A percentile compares a stretch with the other conserved stretches of the same genome.
These are phyloP conservation scores for Globisporangium camurandrum DNA, from an alignment of 352 stramenopile species.

Conservation along the genomic window DNA sequence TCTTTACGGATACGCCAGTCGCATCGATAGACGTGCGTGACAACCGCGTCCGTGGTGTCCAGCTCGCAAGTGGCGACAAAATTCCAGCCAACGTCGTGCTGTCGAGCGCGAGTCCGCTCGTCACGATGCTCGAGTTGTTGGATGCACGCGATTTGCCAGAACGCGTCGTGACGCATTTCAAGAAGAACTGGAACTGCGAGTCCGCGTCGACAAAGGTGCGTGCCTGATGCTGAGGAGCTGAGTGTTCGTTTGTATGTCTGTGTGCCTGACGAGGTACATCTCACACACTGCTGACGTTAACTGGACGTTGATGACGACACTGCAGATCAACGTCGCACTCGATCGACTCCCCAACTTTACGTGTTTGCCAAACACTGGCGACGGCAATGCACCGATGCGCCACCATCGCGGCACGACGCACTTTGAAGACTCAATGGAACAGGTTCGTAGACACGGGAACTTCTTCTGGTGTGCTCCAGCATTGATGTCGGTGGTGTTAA, in stretches of 20 bases:
- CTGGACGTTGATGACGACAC: no score
- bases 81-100: slow-evolving; percentile 58
- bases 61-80: slow-evolving; percentile 38
- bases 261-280: no score
- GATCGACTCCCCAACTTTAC: slow-evolving; percentile 78
- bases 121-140: slow-evolving; percentile 83
- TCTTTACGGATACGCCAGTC: slow-evolving; percentile 63
- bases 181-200: slow-evolving; percentile 74
- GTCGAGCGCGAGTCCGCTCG: slow-evolving; percentile 73
- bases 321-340: slow-evolving; percentile 87
- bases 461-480: no score
- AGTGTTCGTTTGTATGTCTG: not conserved
- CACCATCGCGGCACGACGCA: slow-evolving; percentile 87
- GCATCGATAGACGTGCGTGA: slow-evolving; percentile 46
- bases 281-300: not conserved
- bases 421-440: slow-evolving; percentile 73
- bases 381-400: slow-evolving; percentile 50
- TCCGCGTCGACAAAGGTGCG: slow-evolving; percentile 71
- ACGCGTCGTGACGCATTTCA: slow-evolving; percentile 60
- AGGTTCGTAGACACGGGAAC: no score
- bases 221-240: not conserved
- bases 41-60: slow-evolving; percentile 48
- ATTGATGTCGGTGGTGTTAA: not conserved
- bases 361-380: slow-evolving; percentile 59
- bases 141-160: slow-evolving; percentile 41